Conservation (phyloP, 2,329 filamentous ascomycete genomes). For the Talaromyces sp. region DNA sequence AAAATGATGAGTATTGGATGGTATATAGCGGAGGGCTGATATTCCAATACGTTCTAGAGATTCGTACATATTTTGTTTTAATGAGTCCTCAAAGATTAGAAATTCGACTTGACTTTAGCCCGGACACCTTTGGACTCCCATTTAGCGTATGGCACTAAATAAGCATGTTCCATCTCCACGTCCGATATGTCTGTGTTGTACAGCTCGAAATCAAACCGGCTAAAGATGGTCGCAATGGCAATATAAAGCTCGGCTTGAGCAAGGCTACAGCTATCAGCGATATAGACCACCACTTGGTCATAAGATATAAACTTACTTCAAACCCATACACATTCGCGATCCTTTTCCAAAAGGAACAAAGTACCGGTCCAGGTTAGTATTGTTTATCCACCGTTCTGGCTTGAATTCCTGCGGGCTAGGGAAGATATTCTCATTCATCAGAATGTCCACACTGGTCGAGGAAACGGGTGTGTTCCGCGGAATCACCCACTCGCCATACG, state of each 20-base stretch:
- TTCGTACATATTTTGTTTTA: neutral
- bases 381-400: slow-evolving; percentile 33
- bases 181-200: slow-evolving; percentile 21
- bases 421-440: slow-evolving; percentile 9
- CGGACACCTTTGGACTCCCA: slow-evolving; percentile 7
- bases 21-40: neutral
- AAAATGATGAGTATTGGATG: neutral
- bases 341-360: neutral
- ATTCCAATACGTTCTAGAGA: neutral
- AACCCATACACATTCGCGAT: slow-evolving; percentile 26
- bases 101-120: neutral
- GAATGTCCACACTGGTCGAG: slow-evolving; percentile 6
- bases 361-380: slow-evolving; percentile 22
- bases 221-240: slow-evolving; percentile 25
- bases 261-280: slow-evolving; percentile 18
- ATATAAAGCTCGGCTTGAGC: slow-evolving; percentile 31
- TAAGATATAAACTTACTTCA: slow-evolving; percentile 35
- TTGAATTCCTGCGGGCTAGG: slow-evolving; percentile 29
- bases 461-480: slow-evolving; percentile 5
- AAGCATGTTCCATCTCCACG: slow-evolving; percentile 10
- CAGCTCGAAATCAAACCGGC: slow-evolving; percentile 26
- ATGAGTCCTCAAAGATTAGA: neutral
- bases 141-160: slow-evolving; percentile 5
- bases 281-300: neutral
- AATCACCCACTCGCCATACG: slow-evolving; percentile 6